Conservation (phyloP, 768 basidiomycete genomes). For the Boletus vermiculosoides region DNA sequence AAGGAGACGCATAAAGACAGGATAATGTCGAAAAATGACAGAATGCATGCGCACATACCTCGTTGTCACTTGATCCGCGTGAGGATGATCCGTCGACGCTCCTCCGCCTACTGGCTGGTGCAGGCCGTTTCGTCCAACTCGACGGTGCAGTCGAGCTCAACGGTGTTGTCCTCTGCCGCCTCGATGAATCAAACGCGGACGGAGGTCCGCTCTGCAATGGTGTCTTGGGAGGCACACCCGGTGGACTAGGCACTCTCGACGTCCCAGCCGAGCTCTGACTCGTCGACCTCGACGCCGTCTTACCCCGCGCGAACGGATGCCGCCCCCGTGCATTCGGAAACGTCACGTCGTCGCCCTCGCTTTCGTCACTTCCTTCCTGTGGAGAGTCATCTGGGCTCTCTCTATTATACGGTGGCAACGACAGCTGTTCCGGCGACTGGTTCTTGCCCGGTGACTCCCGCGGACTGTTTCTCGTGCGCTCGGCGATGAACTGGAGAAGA, state of each 20-base stretch:
- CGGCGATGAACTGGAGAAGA: conserved; percentile 62
- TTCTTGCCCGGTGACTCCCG: conserved; percentile 28
- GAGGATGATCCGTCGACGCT: conserved; percentile 62
- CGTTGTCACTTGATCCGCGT: conserved; percentile 61
- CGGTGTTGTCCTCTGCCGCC: conserved; percentile 70
- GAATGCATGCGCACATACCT: conserved; percentile 45
- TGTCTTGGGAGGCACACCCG: conserved; percentile 58
- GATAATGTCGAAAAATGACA: neutral
- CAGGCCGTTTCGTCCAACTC: conserved; percentile 71
- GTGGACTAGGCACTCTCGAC: conserved; percentile 44
- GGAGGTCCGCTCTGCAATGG: conserved; percentile 38
- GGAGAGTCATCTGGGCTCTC: conserved; percentile 34
- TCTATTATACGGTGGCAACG: conserved; percentile 7
- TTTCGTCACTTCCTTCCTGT: conserved; percentile 36
- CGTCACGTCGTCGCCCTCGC: conserved; percentile 36
- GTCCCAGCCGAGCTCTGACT: conserved; percentile 55
- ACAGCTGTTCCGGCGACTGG: conserved; percentile 10
- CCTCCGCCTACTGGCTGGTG: conserved; percentile 64
- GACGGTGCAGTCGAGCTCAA: conserved; percentile 61
- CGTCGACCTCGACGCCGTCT: conserved; percentile 48
- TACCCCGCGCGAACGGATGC: conserved; percentile 21
- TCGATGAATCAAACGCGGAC: conserved; percentile 69
- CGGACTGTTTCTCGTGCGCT: conserved; percentile 46
- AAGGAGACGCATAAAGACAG: neutral
- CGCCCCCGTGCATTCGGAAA: conserved; percentile 42